Evolutionary conservation across 164 flowering plant genomes (phyloP).

Genomic region (Stephania cephalantha): DNA sequence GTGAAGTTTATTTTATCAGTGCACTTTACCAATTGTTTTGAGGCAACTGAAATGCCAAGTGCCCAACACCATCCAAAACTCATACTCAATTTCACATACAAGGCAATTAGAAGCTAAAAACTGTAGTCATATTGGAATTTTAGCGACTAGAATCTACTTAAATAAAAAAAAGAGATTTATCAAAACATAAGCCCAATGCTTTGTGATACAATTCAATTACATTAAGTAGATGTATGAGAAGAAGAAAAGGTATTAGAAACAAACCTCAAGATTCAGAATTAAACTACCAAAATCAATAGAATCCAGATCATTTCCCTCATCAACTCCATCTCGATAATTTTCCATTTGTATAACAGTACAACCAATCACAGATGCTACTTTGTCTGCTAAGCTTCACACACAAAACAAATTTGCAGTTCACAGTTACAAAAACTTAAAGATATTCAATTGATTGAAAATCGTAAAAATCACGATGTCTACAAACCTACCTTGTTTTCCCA

Average conservation of each 20-base stretch:
- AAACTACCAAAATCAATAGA: slow-evolving; percentile 80
- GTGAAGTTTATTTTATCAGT: background rate
- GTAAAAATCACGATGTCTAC: background rate
- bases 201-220: background rate
- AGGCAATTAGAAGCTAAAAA: background rate
- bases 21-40: background rate
- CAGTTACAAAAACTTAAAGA: background rate
- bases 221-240: background rate
- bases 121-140: too few relatives aligned
- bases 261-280: slow-evolving; percentile 83
- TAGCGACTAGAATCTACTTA: background rate
- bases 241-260: slow-evolving; percentile 9
- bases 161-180: background rate
- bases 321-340: slow-evolving; percentile 78
- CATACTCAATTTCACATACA: background rate
- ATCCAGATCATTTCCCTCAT: slow-evolving; percentile 81
- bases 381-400: slow-evolving; percentile 87
- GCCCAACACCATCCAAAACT: background rate
- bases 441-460: background rate
- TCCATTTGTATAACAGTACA: slow-evolving; percentile 88
- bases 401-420: slow-evolving; percentile 16
- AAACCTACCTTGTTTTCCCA: slow-evolving; percentile 77
- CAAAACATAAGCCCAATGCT: background rate
- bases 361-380: slow-evolving; percentile 94
- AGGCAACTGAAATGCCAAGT: background rate